phyloP scores from a whole-genome alignment of 2,329 filamentous ascomycete genomes.

The Tolypocladium ovalisporum region DNA sequence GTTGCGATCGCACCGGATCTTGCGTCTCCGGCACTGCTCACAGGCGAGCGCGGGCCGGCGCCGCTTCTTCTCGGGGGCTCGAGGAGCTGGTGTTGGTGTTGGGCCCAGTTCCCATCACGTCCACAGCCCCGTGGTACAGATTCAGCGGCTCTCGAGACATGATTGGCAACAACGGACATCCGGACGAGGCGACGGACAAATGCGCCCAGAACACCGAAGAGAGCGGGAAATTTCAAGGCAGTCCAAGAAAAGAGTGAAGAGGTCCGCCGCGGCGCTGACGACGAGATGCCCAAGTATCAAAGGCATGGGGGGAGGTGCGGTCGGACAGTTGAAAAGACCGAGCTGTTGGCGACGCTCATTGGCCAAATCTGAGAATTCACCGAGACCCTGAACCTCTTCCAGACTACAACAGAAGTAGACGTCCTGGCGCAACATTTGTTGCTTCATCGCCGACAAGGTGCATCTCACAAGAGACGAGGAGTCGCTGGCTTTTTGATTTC shows the following conservation, averaged over 20 bases:
- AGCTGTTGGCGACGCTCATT: background rate
- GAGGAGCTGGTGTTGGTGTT: background rate
- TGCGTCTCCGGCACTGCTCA: conserved; percentile 46
- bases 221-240: background rate
- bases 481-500: background rate
- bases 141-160: background rate
- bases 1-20: conserved; percentile 50
- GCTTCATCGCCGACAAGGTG: background rate
- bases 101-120: background rate
- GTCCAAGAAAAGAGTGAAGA: background rate
- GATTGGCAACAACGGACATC: background rate
- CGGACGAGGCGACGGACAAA: background rate
- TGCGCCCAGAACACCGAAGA: background rate
- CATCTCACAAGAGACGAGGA: background rate
- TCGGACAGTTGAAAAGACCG: background rate
- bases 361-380: background rate
- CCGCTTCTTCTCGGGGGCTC: conserved; percentile 23
- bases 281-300: background rate
- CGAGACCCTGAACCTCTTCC: background rate
- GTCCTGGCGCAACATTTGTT: background rate
- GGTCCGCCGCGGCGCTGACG: background rate
- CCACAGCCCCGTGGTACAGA: background rate
- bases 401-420: background rate
- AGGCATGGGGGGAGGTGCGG: background rate
- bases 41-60: conserved; percentile 37